phyloP scores from a whole-genome alignment of 139 green algal genomes.

The Micractinium sp. region DNA sequence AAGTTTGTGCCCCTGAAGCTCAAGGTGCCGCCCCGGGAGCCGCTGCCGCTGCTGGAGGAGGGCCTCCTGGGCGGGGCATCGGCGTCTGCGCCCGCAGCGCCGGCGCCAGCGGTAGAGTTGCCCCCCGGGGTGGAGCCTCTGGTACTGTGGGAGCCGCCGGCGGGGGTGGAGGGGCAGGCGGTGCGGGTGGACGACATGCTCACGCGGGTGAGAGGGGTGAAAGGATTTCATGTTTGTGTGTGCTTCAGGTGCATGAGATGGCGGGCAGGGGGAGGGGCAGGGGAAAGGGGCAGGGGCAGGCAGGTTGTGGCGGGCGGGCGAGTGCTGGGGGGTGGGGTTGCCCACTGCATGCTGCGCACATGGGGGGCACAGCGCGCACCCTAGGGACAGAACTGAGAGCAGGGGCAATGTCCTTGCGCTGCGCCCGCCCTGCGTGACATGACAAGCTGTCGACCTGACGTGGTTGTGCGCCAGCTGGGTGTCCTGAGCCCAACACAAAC shows the following conservation, averaged over 20 bases:
- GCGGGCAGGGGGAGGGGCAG: not conserved
- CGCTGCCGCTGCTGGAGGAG: not conserved
- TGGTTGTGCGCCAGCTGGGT: not conserved
- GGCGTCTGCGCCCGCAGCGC: not conserved
- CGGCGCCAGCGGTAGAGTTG: constrained; percentile 43
- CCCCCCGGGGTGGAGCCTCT: constrained; percentile 74
- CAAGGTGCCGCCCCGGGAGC: constrained; percentile 6
- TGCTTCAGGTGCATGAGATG: not conserved
- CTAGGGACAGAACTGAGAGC: too few species aligned
- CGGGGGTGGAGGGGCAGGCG: constrained; percentile 17
- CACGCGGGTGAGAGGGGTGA: constrained; percentile 41
- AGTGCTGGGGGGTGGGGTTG: too few species aligned
- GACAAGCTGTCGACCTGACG: not conserved
- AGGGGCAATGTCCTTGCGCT: too few species aligned
- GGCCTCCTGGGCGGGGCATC: not conserved
- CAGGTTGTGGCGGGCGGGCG: too few species aligned
- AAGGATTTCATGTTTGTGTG: not conserved
- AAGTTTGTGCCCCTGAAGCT: constrained; percentile 51
- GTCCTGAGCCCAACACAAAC: not conserved
- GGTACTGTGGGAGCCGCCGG: constrained; percentile 76
- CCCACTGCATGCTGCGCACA: too few species aligned
- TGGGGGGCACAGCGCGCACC: too few species aligned
- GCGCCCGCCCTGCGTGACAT: too few species aligned
- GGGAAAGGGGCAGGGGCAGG: too few species aligned
- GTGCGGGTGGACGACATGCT: constrained; percentile 90